Conservation (phyloP, 495 filamentous ascomycete genomes). For the Penicillium pulvis region DNA sequence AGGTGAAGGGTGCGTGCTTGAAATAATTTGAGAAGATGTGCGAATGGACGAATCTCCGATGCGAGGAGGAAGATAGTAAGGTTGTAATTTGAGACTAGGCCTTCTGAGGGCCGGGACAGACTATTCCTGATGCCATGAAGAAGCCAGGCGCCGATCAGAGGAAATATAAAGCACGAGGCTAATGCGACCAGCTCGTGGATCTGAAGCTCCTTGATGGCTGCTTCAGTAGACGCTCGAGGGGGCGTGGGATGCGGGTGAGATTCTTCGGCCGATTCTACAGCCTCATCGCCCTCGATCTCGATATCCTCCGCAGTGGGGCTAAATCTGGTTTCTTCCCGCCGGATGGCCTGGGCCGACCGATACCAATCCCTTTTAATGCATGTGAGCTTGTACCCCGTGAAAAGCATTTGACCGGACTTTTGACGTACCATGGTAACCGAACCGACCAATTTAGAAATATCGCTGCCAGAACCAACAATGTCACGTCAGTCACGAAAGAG, state of each 20-base stretch:
- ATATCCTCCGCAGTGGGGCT: constrained; percentile 38
- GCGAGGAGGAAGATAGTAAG: constrained; percentile 91
- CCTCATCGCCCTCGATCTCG: constrained; percentile 22
- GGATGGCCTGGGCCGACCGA: constrained; percentile 69
- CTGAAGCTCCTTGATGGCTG: constrained; percentile 66
- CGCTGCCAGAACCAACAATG: constrained; percentile 73
- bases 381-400: constrained; percentile 2
- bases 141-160: constrained; percentile 74
- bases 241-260: constrained; percentile 5
- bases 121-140: constrained; percentile 74
- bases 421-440: constrained; percentile 76
- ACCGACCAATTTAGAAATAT: constrained; percentile 95
- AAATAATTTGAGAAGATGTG: constrained; percentile 79
- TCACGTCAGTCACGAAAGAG: constrained; percentile 79
- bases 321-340: constrained; percentile 48
- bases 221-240: constrained; percentile 12
- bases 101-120: constrained; percentile 80
- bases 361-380: constrained; percentile 76
- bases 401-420: neutral
- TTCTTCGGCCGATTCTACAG: constrained; percentile 6
- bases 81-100: constrained; percentile 87
- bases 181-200: constrained; percentile 74
- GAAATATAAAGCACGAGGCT: constrained; percentile 75
- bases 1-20: constrained; percentile 80
- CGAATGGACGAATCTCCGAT: constrained; percentile 77